Evolutionary conservation across 768 basidiomycete species (phyloP).

Genomic region (Podaxis sp.): DNA sequence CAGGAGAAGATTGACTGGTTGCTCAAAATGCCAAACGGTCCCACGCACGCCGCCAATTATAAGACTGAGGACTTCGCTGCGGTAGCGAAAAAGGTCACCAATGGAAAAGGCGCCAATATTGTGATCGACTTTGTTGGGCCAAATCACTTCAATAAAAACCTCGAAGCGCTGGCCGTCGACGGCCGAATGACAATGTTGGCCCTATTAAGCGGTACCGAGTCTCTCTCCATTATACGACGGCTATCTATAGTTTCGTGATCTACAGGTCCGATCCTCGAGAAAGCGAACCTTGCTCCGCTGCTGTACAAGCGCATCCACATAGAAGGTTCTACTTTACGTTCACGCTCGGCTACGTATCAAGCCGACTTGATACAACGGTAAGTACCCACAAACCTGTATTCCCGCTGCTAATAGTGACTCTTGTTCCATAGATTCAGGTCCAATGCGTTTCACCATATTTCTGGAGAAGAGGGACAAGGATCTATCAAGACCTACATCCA

Average conservation of each 20-base stretch:
- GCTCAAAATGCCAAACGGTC: constrained; percentile 60
- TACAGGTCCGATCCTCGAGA: constrained; percentile 51
- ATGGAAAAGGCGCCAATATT: constrained; percentile 74
- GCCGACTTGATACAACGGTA: constrained; percentile 63
- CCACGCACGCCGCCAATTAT: constrained; percentile 83
- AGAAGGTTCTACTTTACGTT: constrained; percentile 84
- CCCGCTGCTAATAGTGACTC: constrained; percentile 1
- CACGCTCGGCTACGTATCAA: constrained; percentile 76
- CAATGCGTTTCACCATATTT: constrained; percentile 58
- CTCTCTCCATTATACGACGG: constrained; percentile 16
- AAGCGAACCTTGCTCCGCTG: constrained; percentile 61
- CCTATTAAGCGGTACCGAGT: constrained; percentile 57
- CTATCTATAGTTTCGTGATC: constrained; percentile 15
- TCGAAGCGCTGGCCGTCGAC: constrained; percentile 67
- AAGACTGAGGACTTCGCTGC: constrained; percentile 79
- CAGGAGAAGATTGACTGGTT: constrained; percentile 81
- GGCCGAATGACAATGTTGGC: constrained; percentile 74
- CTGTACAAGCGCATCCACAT: constrained; percentile 85
- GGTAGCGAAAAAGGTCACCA: constrained; percentile 67
- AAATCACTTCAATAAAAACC: constrained; percentile 72
- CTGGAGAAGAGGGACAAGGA: constrained; percentile 54
- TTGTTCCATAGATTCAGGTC: constrained; percentile 45
- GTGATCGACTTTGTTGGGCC: constrained; percentile 84
- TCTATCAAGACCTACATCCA: constrained; percentile 75
- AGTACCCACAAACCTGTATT: constrained; percentile 14